These are phyloP conservation scores for Neospora caninum DNA, from an alignment of 169 alveolate genomes.

Conservation along the genomic window DNA sequence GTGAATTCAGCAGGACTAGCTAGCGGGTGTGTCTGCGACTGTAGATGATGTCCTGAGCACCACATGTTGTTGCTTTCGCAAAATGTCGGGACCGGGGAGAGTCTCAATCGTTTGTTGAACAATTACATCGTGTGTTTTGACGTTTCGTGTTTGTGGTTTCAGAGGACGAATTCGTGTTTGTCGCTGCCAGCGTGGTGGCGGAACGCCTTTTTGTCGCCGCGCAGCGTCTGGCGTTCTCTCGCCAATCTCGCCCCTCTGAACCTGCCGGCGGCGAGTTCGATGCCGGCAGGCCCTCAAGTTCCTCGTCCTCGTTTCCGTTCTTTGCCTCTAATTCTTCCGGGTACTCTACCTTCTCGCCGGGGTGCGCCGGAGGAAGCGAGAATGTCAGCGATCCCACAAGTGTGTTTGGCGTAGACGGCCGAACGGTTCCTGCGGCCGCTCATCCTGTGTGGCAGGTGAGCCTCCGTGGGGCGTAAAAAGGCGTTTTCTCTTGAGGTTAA, in stretches of 20 bases:
- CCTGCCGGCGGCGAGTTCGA: not conserved
- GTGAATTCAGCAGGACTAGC: too few relatives aligned
- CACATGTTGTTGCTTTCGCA: too few relatives aligned
- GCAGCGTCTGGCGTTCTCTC: not conserved
- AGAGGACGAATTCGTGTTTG: conserved; percentile 26
- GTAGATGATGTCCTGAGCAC: too few relatives aligned
- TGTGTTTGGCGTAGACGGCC: not conserved
- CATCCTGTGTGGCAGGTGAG: conserved; percentile 22
- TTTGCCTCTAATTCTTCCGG: not conserved
- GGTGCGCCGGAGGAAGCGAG: not conserved
- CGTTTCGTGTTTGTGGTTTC: not conserved
- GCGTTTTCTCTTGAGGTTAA: too few relatives aligned
- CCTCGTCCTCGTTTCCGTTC: not conserved
- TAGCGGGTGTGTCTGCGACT: too few relatives aligned
- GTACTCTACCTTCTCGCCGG: not conserved
- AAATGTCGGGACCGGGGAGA: too few relatives aligned
- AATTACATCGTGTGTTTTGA: too few relatives aligned
- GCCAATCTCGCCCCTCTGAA: not conserved
- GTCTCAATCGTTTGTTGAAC: too few relatives aligned
- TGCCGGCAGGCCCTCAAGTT: not conserved
- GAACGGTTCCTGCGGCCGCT: not conserved
- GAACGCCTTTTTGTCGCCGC: conserved; percentile 35
- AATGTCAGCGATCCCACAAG: not conserved
- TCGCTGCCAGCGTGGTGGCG: conserved; percentile 20
- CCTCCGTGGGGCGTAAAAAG: too few relatives aligned